Conservation (phyloP, 345 rosid genomes). For the Psidium friedrichsthalianum region DNA sequence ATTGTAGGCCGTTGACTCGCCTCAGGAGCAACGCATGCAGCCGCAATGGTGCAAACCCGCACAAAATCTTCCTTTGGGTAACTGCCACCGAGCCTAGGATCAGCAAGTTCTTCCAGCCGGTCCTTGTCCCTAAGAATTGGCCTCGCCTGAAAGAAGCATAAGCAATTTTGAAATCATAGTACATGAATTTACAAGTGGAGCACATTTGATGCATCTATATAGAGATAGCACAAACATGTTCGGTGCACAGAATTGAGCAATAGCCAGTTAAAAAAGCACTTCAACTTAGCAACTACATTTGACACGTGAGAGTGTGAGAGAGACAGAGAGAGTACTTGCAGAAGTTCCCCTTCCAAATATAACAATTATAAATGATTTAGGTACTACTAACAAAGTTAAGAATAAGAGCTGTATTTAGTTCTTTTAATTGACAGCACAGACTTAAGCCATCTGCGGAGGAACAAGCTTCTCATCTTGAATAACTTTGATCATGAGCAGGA, state of each 20-base stretch:
- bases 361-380: background rate
- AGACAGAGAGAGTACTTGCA: background rate
- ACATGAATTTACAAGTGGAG: background rate
- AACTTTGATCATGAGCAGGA: background rate
- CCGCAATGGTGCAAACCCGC: slow-evolving; percentile 92
- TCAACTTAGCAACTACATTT: background rate
- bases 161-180: background rate
- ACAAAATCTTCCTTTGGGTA: slow-evolving; percentile 89
- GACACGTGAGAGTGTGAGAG: background rate
- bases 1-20: slow-evolving; percentile 92
- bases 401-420: background rate
- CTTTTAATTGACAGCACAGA: background rate
- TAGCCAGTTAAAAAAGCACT: background rate
- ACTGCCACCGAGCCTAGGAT: slow-evolving; percentile 64
- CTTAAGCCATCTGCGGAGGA: background rate
- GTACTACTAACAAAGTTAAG: background rate
- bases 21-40: slow-evolving; percentile 96
- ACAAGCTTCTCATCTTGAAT: background rate
- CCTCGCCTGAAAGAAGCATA: slow-evolving; percentile 56
- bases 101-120: slow-evolving; percentile 77
- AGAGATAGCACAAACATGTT: background rate
- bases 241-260: background rate
- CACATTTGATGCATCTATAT: background rate
- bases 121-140: slow-evolving; percentile 96
- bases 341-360: background rate